Base-by-base conservation (phyloP, 2,329 filamentous ascomycete species). In the Parafenestella ontariensis region DNA sequence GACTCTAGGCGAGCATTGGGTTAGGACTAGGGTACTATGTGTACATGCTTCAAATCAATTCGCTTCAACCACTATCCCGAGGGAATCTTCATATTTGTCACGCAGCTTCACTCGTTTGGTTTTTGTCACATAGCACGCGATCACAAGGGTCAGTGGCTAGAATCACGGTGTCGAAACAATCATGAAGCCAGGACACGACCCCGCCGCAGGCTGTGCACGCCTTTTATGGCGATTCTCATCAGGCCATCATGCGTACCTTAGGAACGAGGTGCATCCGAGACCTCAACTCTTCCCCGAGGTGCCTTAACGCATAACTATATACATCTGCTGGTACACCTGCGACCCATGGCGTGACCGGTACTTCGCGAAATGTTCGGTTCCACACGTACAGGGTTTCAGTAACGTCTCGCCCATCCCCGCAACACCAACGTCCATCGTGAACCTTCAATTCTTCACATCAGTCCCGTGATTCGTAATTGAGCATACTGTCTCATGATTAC, bases 381-480 rank as follows among this genome's bases (percentile, higher is more conserved):
- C 44, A 56, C 46, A 59, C 63, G 33, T 34, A 52, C 43, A 52
- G 20, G 49, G 61, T 66, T 66, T 66, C 63, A 66, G 49, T 10
- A 37, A 15, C 46, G 63, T 66, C 61, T 59, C 61, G 59, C 21
- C 41, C 15, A 29, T n/a, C 17, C 29, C 46, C 37, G 47, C 59
- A 56, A 46, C 54, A 52, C 39, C 51, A 58, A 46, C 47, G 33
- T 18, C 29, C 29, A 53, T 56, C 47, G 42, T 52, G 45, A 60
- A 48, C 46, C 45, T n/a, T 42, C 21, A 10, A 17, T n/a, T 29
- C 29, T 20, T 34, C 20, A 51, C 43, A 28, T 43, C 37, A 23
- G 33, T 33, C 15, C 34, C 24, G 29, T 17, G 41, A n/a, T 29
- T 4, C 24, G 15, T 18, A 20, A 10, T 21, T 3, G 23, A 26